phyloP scores from a whole-genome alignment of 306 rosid genomes.

The Geum urbanum region DNA sequence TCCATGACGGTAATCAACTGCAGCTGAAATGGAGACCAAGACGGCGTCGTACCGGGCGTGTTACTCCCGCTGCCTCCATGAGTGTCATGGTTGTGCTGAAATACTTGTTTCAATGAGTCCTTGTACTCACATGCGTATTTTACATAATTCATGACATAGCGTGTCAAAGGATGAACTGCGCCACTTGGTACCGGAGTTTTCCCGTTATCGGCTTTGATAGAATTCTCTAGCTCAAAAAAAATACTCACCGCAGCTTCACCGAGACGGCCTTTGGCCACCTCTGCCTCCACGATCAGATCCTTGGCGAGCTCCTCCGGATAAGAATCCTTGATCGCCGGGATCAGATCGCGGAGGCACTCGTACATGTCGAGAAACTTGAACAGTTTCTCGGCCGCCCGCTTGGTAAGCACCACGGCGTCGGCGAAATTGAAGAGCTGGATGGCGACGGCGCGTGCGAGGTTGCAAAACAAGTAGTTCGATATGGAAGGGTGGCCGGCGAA shows the following conservation, averaged over 20 bases:
- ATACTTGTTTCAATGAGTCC: slow-evolving; percentile 56
- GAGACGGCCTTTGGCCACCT: slow-evolving; percentile 28
- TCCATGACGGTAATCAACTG: slow-evolving; percentile 51
- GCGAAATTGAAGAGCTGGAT: slow-evolving; percentile 54
- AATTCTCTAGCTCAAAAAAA: slow-evolving; percentile 57
- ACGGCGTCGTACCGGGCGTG: slow-evolving; percentile 11
- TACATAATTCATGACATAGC: slow-evolving; percentile 78
- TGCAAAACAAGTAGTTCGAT: slow-evolving; percentile 33
- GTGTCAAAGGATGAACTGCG: slow-evolving; percentile 71
- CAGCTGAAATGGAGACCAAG: slow-evolving; percentile 41
- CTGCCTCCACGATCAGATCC: slow-evolving; percentile 42
- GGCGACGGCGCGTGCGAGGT: slow-evolving; percentile 40
- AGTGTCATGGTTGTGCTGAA: slow-evolving; percentile 19
- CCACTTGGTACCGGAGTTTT: slow-evolving; percentile 66
- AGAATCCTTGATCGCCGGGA: slow-evolving; percentile 21
- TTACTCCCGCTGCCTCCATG: not conserved
- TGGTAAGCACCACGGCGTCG: slow-evolving; percentile 47
- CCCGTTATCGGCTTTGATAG: slow-evolving; percentile 57
- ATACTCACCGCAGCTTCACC: slow-evolving; percentile 42
- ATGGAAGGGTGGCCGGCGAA: slow-evolving; percentile 34
- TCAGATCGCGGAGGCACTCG: slow-evolving; percentile 53
- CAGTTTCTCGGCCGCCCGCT: slow-evolving; percentile 57
- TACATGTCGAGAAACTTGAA: slow-evolving; percentile 76
- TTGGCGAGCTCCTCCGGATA: slow-evolving; percentile 19
- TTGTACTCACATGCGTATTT: slow-evolving; percentile 76